Base-by-base conservation (phyloP, 106 monocot species). In the Narthecium ossifragum region DNA sequence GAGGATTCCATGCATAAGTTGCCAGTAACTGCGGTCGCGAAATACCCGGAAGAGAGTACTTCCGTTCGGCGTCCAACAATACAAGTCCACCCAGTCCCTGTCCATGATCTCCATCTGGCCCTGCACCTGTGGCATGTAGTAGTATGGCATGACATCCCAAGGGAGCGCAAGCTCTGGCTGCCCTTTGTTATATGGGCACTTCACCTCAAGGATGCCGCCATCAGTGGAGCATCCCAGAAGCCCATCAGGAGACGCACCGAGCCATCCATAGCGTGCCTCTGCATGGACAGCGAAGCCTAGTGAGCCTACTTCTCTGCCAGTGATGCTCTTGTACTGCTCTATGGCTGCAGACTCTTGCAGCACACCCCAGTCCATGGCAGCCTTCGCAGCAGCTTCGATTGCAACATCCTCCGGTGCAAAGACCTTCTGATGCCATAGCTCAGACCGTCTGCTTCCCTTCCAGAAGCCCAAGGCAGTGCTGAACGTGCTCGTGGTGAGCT, bases 51-150 rank as follows among this genome's bases (percentile, higher is more conserved):
- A 91, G 2, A 88, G 50, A 0, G 74, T 64, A 51, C 98, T 98
- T 3, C 98, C 98, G 48, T 87, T 98, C 4, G 75, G 80, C 12
- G 87, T 98, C 98, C 98, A 98, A 38, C 98, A 98, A 36, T 87
- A 98, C 61, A 98, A 33, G 65, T 98, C 98, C 8, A 85, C 91
- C 98, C 98, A 98, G 23, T 91, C 84, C 21, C 86, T 59, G 51
- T 79, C 78, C 91, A 98, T 87, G 50, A 98, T 82, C 79, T 98
- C 98, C 98, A 98, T 98, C 70, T 82, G 87, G 7, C 98, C 98
- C 53, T 98, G 98, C 40, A 98, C 73, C 69, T 98, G 98, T 1
- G 98, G 98, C 84, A 98, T 85, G 67, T 98, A 98, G 55, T 98
- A 98, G 74, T 85, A 85, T 20, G 98, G 98, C 57, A 98, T 30